phyloP scores from a whole-genome alignment of 108 stramenopile species.

The Aurantiochytrium sp. region DNA sequence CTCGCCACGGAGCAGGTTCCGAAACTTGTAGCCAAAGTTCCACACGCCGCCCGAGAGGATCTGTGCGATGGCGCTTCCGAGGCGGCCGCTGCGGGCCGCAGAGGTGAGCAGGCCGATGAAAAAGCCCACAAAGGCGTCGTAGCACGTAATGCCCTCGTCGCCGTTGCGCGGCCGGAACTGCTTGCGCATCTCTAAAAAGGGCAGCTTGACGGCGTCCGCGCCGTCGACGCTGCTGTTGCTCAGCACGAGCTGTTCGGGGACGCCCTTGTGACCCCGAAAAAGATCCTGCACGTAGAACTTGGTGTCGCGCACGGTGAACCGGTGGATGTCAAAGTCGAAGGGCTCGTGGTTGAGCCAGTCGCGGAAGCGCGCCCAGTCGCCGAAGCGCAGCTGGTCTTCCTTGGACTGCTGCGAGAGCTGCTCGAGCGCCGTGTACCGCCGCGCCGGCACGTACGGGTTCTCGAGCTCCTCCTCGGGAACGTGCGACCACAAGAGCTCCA shows the following conservation, averaged over 20 bases:
- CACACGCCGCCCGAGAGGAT: neutral
- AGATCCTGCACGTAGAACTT: slow-evolving; percentile 13
- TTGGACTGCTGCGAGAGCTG: slow-evolving; percentile 25
- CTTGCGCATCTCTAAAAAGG: slow-evolving; percentile 19
- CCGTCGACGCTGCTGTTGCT: neutral
- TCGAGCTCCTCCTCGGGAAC: slow-evolving; percentile 12
- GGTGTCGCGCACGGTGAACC: neutral
- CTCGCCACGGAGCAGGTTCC: neutral
- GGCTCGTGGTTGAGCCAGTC: slow-evolving; percentile 29
- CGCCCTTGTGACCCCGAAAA: slow-evolving; percentile 12
- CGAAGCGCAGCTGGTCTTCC: slow-evolving; percentile 24
- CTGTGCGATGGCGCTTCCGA: slow-evolving; percentile 22
- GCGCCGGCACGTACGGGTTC: neutral
- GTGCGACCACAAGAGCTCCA: slow-evolving; percentile 8
- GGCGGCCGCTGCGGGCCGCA: neutral
- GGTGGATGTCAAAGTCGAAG: neutral
- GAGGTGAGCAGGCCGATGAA: neutral
- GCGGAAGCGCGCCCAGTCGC: slow-evolving; percentile 15
- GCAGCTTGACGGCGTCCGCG: slow-evolving; percentile 10
- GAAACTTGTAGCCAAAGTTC: slow-evolving; percentile 9
- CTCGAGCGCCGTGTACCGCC: slow-evolving; percentile 6
- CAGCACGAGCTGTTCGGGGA: neutral
- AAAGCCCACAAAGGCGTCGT: slow-evolving; percentile 5
- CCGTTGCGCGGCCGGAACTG: neutral
- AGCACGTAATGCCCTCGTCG: slow-evolving; percentile 21